phyloP scores from a whole-genome alignment of 2,329 filamentous ascomycete species.

The Cylindrodendrum hubeiense region DNA sequence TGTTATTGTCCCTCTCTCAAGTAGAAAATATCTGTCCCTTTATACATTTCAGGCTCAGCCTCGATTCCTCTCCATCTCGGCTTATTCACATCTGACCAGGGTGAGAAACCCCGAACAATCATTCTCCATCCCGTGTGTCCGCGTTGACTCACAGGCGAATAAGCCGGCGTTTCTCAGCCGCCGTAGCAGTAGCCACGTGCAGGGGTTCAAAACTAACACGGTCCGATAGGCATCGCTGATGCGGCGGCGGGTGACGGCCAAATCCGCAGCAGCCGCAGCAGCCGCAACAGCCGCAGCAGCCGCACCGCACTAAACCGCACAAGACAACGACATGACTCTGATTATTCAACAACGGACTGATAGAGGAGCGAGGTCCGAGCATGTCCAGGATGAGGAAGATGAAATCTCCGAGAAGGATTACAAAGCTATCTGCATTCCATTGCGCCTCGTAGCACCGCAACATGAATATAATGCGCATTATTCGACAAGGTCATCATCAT shows the following conservation, averaged over 20 bases:
- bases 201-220: not conserved
- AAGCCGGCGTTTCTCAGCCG: slow-evolving; percentile 9
- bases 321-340: not conserved
- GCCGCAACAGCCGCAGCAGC: slow-evolving; percentile 18
- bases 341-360: not conserved
- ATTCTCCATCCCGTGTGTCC: slow-evolving; percentile 10
- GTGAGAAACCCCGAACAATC: slow-evolving; percentile 9
- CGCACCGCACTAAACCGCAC: slow-evolving; percentile 5
- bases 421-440: not conserved
- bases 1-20: slow-evolving; percentile 3
- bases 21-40: slow-evolving; percentile 10
- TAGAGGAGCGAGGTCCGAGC: not conserved
- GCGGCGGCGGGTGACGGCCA: not conserved
- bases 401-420: slow-evolving; percentile 1
- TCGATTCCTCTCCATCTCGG: slow-evolving; percentile 9
- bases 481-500: not conserved
- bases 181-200: slow-evolving; percentile 13
- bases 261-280: slow-evolving; percentile 20
- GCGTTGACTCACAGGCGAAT: not conserved
- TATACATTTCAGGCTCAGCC: slow-evolving; percentile 18
- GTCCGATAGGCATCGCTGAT: not conserved
- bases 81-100: slow-evolving; percentile 10
- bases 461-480: not conserved
- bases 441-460: not conserved
- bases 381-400: not conserved